Conservation (phyloP, 352 stramenopile species). For the Peronospora farinosa region DNA sequence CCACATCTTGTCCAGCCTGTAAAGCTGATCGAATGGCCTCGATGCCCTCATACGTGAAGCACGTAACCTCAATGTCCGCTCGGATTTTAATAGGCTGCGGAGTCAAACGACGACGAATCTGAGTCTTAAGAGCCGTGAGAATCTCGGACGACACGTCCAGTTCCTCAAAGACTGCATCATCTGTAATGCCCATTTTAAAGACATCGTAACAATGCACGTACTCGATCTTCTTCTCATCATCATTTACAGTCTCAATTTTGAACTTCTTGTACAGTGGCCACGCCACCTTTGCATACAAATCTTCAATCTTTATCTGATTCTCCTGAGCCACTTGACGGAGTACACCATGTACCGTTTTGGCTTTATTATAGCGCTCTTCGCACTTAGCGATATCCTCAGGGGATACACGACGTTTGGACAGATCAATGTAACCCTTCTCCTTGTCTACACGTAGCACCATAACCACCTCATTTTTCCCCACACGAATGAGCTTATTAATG, state of each 20-base stretch:
- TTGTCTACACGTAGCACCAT: conserved; percentile 99
- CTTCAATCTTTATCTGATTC: conserved; percentile 65
- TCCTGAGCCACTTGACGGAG: conserved; percentile 83
- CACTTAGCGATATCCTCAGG: conserved; percentile 98
- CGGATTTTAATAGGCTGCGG: conserved; percentile 99
- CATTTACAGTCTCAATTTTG: conserved; percentile 73
- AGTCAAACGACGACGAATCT: conserved; percentile 95
- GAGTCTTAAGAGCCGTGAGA: conserved; percentile 88
- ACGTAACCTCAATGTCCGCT: conserved; percentile 99
- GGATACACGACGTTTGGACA: conserved; percentile 98
- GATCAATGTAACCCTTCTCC: conserved; percentile 99
- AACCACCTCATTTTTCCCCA: conserved; percentile 99
- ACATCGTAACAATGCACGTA: conserved; percentile 99
- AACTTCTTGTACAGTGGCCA: conserved; percentile 99
- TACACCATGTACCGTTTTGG: conserved; percentile 98
- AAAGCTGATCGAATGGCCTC: conserved; percentile 97
- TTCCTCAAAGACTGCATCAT: conserved; percentile 78
- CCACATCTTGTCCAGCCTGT: conserved; percentile 78
- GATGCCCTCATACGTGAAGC: conserved; percentile 99
- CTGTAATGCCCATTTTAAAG: conserved; percentile 97
- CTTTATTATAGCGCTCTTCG: conserved; percentile 99
- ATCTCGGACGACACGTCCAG: conserved; percentile 88
- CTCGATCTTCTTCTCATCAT: conserved; percentile 82
- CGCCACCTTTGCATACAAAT: conserved; percentile 87
- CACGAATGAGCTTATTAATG: conserved; percentile 99